Percentiles rank a stretch among this genome's conserved stretches.
These are phyloP conservation scores for Beauveria rudraprayagi DNA, from an alignment of 2,329 filamentous ascomycete genomes.

Conservation along the genomic window DNA sequence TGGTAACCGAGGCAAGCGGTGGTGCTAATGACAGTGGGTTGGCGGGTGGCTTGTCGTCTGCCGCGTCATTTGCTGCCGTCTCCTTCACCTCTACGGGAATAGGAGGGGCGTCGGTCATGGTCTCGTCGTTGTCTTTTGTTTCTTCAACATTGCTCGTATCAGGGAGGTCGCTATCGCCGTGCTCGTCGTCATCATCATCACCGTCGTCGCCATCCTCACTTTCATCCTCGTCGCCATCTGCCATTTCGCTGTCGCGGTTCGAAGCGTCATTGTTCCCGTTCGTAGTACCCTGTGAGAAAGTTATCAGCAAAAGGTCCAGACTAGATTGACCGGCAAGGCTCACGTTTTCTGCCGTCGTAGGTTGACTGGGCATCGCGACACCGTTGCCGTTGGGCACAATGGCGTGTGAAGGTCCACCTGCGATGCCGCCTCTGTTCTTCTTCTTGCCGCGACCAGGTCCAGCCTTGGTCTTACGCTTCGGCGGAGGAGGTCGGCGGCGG, in stretches of 20 bases:
- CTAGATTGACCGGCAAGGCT: background rate
- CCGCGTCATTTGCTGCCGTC: constrained; percentile 29
- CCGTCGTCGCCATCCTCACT: constrained; percentile 39
- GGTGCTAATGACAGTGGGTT: constrained; percentile 26
- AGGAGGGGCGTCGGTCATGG: constrained; percentile 14
- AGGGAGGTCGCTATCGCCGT: constrained; percentile 15
- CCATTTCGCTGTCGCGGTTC: constrained; percentile 46
- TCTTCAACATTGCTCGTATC: constrained; percentile 10
- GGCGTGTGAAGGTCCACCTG: constrained; percentile 4
- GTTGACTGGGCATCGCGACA: constrained; percentile 1
- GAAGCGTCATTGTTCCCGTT: constrained; percentile 35
- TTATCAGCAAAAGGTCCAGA: constrained; percentile 16
- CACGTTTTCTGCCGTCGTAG: constrained; percentile 24
- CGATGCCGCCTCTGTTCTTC: constrained; percentile 54
- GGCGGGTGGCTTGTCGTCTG: constrained; percentile 19
- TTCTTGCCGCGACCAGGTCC: constrained; percentile 69
- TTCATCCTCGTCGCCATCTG: constrained; percentile 41
- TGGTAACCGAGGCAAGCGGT: constrained; percentile 19
- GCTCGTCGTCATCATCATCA: constrained; percentile 35
- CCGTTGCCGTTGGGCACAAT: constrained; percentile 25
- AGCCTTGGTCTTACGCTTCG: constrained; percentile 71
- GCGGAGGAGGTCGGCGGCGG: constrained; percentile 62
- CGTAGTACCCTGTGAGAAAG: constrained; percentile 28
- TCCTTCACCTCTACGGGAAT: constrained; percentile 17
- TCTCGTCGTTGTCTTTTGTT: constrained; percentile 11